Evolutionary conservation across 371 early-diverging fungal genomes (phyloP).

Genomic region (Funneliformis caledonium): DNA sequence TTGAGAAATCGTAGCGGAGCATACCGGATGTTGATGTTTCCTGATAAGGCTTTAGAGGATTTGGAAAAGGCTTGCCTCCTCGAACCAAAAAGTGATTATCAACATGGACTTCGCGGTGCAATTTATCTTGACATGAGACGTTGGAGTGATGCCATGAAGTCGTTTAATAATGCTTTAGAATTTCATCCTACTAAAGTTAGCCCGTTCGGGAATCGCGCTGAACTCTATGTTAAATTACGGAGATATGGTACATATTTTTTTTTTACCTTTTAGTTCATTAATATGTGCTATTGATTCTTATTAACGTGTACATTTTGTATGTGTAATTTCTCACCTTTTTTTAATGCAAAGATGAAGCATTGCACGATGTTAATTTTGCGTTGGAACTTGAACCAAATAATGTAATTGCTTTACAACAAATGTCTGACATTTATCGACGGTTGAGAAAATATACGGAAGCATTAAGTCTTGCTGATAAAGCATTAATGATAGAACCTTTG

Average conservation of each 20-base stretch:
- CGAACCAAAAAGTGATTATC: constrained; percentile 1
- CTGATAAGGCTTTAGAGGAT: constrained; percentile 4
- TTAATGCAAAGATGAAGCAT: neutral
- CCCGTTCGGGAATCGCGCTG: neutral
- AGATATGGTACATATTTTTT: neutral
- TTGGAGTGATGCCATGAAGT: neutral
- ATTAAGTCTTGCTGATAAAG: neutral
- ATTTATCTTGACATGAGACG: constrained; percentile 7
- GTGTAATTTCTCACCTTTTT: too few relatives aligned
- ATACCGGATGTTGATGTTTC: neutral
- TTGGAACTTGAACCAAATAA: constrained; percentile 32
- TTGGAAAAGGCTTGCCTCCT: neutral
- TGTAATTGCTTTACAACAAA: constrained; percentile 18
- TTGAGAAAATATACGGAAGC: constrained; percentile 3
- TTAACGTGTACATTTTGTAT: neutral
- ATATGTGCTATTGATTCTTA: neutral
- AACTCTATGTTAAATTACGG: too few relatives aligned
- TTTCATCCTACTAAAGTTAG: neutral
- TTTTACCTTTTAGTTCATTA: neutral
- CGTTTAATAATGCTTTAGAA: neutral
- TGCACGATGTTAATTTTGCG: constrained; percentile 2
- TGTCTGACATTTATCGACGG: neutral
- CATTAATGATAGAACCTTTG: constrained; percentile 17
- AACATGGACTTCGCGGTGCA: constrained; percentile 1
- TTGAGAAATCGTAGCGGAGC: constrained; percentile 20